Base-by-base conservation (phyloP, 2,329 filamentous ascomycete genomes). In the Xylaria arbuscula region DNA sequence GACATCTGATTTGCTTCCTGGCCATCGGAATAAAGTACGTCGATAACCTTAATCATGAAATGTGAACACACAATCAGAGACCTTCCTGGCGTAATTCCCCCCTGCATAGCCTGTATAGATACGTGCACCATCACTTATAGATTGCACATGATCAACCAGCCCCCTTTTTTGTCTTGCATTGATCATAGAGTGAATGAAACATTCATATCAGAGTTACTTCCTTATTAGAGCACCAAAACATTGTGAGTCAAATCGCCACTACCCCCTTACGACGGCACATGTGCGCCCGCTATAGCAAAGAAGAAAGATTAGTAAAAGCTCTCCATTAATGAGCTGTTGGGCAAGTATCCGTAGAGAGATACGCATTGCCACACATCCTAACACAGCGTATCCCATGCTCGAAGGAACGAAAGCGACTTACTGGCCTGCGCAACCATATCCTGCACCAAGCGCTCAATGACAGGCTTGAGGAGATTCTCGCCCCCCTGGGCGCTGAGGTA, bases 381-480 rank as follows among this genome's bases (percentile, higher is more conserved):
- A 45, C 40, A n/a, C 40, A 45, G 15, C 40, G 15, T 17, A 15
- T n/a, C 1, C 40, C 40, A 45, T 17, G 38, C 13, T 7, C 7
- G 17, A 45, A 40, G 8, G 32, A 38, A 4, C 2, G 36, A 92
- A 58, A 22, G 40, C 42, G 1, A 66, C 66, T 66, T 42, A 70
- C 66, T 79, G 77, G 86, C 90, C 79, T 92, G 89, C 42, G 93
- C 91, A 15, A 97, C 90, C 70, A 97, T 86, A 73, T 88, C 89
- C 76, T 89, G 85, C 10, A 94, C 90, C 81, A 93, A 89, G 81
- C 90, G 92, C 81, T 93, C 88, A 71, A 94, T 77, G 42, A 91
- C 83, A 1, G 86, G 85, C 57, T 85, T 83, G 5, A 85, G 80
- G 77, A 86, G 74, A 72, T 83, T 83, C 38, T 85, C 84, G 66